phyloP scores from a whole-genome alignment of 2,329 filamentous ascomycete species.

The Fonsecaea pedrosoi region DNA sequence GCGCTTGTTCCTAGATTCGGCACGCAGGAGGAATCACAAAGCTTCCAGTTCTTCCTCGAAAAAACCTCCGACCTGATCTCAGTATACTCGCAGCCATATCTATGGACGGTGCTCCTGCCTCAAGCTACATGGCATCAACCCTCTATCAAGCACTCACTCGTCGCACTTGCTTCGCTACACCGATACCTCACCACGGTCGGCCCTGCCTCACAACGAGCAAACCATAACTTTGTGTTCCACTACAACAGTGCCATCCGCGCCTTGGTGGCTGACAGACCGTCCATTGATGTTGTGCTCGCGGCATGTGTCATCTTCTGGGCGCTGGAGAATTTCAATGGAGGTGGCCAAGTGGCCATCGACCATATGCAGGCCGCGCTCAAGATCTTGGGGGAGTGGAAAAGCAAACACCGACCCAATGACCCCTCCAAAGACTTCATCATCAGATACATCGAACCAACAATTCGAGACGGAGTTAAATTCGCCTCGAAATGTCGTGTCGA shows the following conservation, averaged over 20 bases:
- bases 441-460: conserved; percentile 31
- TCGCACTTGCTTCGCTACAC: conserved; percentile 32
- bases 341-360: conserved; percentile 23
- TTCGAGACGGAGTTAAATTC: conserved; percentile 26
- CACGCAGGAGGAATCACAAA: conserved; percentile 29
- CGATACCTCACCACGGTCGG: conserved; percentile 25
- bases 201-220: conserved; percentile 3
- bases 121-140: conserved; percentile 34
- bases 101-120: conserved; percentile 34
- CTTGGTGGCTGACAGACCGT: conserved; percentile 25
- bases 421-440: conserved; percentile 29
- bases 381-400: conserved; percentile 35
- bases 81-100: conserved; percentile 30
- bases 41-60: conserved; percentile 34
- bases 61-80: conserved; percentile 32
- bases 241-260: conserved; percentile 31
- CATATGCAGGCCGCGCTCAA: conserved; percentile 35
- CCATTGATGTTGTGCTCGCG: conserved; percentile 31
- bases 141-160: conserved; percentile 35
- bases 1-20: conserved; percentile 26
- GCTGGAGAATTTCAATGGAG: conserved; percentile 32
- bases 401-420: conserved; percentile 19
- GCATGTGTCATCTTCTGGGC: conserved; percentile 33
- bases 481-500: conserved; percentile 17
- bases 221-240: conserved; percentile 30